Evolutionary conservation across 202 grass and related monocot genomes (phyloP), one percentile per base, ranked within the genome.

Genomic region (Bolboschoenoplectus hybrid): DNA sequence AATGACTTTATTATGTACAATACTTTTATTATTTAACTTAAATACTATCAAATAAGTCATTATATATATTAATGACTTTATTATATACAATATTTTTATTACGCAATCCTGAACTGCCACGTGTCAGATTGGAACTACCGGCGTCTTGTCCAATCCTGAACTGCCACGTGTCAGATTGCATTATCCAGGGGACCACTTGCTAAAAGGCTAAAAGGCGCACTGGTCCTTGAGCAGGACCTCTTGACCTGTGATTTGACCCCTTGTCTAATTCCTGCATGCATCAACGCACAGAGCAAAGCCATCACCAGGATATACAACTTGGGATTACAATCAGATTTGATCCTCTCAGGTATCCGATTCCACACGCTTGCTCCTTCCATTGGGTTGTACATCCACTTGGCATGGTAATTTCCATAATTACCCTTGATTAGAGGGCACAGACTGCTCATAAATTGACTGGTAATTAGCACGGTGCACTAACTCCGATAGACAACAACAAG

Each of bases 291-390:
- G 63, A 36, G 34, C 11, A 1, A 11, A 38, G 10, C 4, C 57
- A 61, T 61, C 17, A n/a, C 2, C 57, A 61, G 57, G 32, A 39
- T 66, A 39, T 14, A 66, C 63, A 39, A 66, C 17, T 19, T 66
- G 36, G 34, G 63, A 66, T 66, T 70, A n/a, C 16, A 6, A 44
- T 26, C 26, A 26, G 26, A 26, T 69, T 44, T 69, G 67, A 69
- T 69, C 67, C 43, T 19, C 8, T 71, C 11, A 2, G 8, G 68
- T 72, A 72, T 12, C 68, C 1, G 44, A 73, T 73, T 73, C 69
- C 69, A 73, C 44, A 73, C 69, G 69, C 43, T 73, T 49, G 11
- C 69, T 20, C 17, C 69, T 73, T 26, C n/a, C 44, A 73, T 73
- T 73, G 69, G 69, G 0, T 5, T 0, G 36, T 44, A 0, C 9